Evolutionary conservation across 306 rosid species (phyloP), one percentile per base, ranked within the genome.

Genomic region (Macrotyloma uniflorum): DNA sequence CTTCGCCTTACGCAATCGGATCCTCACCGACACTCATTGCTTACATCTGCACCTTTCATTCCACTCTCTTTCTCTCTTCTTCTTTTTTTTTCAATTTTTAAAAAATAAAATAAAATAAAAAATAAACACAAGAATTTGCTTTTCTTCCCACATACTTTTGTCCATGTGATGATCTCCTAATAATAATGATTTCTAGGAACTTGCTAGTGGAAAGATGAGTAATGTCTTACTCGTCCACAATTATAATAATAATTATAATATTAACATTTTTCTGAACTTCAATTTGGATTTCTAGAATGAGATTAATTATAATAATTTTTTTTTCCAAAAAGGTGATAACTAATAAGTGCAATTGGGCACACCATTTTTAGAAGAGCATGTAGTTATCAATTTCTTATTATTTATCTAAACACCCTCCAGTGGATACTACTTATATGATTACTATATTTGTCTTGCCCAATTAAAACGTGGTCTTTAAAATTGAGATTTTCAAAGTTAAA

Each of bases 151-250:
- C 67, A 36, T 9, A 33, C 45, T 66, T 77, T 50, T 51, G 80
- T 51, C 15, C 40, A 36, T 36, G 36, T 13, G 38, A 38, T 50
- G 12, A 18, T 76, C 73, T 35, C n/a, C 30, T 15, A 22, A 4
- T 33, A 77, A 76, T 76, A 38, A 76, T 76, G 64, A 23, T 63
- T 33, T 75, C 28, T 1, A 35, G 24, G 50, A 63, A 49, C 40
- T 32, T 33, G 11, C 5, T 30, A 64, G 53, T 76, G 80, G 53
- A 76, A 76, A 76, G 50, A 64, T 75, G 80, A 75, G 50, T 75
- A 63, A 22, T 75, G 63, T 76, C 80, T 33, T 76, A 64, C 59
- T 64, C 24, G 64, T 14, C 63, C 26, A 26, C 0, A 46, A 47
- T 62, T 75, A 26, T 28, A 28, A 43, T 74, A 74, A 20, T 40